Conservation (phyloP, 129 eudicot species). For the Gnaphalium uliginosum region DNA sequence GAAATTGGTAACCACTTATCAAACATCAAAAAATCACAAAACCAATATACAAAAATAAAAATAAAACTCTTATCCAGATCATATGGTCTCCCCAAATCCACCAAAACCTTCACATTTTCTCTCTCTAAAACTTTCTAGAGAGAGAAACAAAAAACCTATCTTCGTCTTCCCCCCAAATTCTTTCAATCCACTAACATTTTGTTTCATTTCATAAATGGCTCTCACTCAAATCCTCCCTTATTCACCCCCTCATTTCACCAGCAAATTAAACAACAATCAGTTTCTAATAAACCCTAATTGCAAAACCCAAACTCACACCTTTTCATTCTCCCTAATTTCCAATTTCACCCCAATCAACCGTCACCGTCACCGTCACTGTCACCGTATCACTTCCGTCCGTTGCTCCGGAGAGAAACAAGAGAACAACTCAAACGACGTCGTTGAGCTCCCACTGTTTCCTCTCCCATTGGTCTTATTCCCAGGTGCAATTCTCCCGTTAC, state of each 20-base stretch:
- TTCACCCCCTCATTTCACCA: background rate
- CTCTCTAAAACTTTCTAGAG: slow-evolving; percentile 11
- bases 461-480: slow-evolving; percentile 11
- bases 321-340: background rate
- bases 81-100: slow-evolving; percentile 16
- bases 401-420: slow-evolving; percentile 2
- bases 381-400: background rate
- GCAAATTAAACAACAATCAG: background rate
- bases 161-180: background rate
- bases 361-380: slow-evolving; percentile 1
- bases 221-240: background rate
- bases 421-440: background rate
- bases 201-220: background rate
- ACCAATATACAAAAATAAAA: background rate
- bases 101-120: slow-evolving; percentile 11
- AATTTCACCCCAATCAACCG: slow-evolving; percentile 5
- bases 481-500: slow-evolving; percentile 12
- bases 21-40: background rate
- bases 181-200: background rate
- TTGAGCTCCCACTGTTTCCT: slow-evolving; percentile 4
- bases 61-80: slow-evolving; percentile 9
- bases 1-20: slow-evolving; percentile 6
- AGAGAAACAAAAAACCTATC: background rate
- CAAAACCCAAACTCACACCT: background rate
- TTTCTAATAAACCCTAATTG: background rate